Evolutionary conservation across 352 stramenopile genomes (phyloP), one percentile per base, ranked within the genome.

Genomic region (Phytopythium kandeliae): DNA sequence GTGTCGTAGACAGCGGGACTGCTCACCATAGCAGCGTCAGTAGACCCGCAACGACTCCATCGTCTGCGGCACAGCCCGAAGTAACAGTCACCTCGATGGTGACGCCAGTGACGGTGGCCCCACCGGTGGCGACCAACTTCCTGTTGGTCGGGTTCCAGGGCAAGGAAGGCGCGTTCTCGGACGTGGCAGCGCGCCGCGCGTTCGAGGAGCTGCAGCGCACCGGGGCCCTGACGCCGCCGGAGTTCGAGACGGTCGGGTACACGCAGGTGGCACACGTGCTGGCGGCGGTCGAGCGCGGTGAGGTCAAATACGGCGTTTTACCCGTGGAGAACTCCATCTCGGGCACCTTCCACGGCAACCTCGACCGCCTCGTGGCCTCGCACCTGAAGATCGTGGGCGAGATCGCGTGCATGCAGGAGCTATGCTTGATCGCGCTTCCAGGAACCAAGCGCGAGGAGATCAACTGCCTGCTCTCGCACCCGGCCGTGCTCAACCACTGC

Each of bases 321-420:
- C 78, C 78, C 3, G 67, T 87, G 38, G 74, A 86, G 52, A 86
- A 89, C 67, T 89, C 76, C 10, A 74, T 85, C 49, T 87, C 75
- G 1, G 78, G 75, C 48, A 89, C 74, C 30, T 86, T 89, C 50
- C 78, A 89, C 55, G 73, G 74, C 48, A 87, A 78, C 55, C 50
- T 87, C 36, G 78, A 89, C 45, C 64, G 71, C 6, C 61, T 89
- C 3, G 77, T 89, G 45, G 67, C 69, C 2, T 84, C 67, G 3
- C 64, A 86, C 34, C 59, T 88, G 26, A 81, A 86, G 58, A 88
- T 89, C 41, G 73, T 89, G 11, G 74, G 78, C 33, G 78, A 91
- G 51, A 76, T 89, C 54, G 65, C 71, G 35, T 85, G 67, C 48
- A 60, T 88, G 15, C 69, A 88, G 44, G 74, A 88, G 58, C 51